These are phyloP conservation scores for Xylaria grammica DNA, from an alignment of 495 filamentous ascomycete genomes.

Conservation along the genomic window DNA sequence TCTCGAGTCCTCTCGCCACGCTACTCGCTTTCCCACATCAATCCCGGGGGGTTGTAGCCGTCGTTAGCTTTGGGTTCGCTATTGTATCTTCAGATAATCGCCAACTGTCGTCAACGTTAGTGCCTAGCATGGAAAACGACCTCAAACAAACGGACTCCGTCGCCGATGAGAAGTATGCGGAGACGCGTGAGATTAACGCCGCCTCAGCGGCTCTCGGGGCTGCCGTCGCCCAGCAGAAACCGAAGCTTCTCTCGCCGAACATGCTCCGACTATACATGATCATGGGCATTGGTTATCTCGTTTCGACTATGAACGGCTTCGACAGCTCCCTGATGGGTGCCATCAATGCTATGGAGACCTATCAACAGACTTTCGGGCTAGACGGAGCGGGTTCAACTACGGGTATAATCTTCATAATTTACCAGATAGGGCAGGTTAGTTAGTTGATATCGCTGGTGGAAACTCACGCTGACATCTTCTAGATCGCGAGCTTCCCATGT, in stretches of 20 bases:
- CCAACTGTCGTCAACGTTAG: constrained; percentile 48
- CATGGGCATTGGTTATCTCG: constrained; percentile 50
- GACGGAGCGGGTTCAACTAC: constrained; percentile 41
- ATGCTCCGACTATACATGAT: constrained; percentile 55
- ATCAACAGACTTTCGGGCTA: constrained; percentile 49
- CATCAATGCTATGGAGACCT: constrained; percentile 51
- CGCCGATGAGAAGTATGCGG: constrained; percentile 17
- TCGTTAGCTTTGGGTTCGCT: neutral
- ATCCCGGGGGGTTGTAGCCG: neutral
- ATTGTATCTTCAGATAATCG: neutral
- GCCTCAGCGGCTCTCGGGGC: constrained; percentile 47
- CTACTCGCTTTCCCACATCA: neutral
- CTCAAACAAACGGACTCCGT: constrained; percentile 13
- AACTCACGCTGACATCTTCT: neutral
- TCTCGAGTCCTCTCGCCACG: neutral
- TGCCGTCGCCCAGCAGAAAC: constrained; percentile 49
- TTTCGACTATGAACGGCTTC: constrained; percentile 57
- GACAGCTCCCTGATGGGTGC: constrained; percentile 48
- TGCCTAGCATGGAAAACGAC: neutral
- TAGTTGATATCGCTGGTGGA: neutral
- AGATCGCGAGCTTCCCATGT: constrained; percentile 47
- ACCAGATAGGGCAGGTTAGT: constrained; percentile 48
- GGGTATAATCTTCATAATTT: constrained; percentile 41
- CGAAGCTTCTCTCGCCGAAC: constrained; percentile 46
- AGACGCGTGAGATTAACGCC: constrained; percentile 25